Base-by-base conservation (phyloP, 768 basidiomycete genomes). In the Collybia sordida region DNA sequence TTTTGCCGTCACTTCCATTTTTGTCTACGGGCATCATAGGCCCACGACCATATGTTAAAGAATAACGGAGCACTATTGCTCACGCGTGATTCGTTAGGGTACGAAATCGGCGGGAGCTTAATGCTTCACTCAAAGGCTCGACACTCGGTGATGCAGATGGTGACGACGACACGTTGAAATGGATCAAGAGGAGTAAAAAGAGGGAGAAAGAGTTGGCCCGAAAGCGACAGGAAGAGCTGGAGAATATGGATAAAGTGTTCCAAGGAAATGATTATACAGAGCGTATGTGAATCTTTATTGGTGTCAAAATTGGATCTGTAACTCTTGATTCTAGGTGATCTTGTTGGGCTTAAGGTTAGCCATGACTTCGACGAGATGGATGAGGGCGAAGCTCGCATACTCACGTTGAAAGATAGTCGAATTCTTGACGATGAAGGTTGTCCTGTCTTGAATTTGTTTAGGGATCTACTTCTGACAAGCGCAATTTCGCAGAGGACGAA, bases 391-490 rank as follows among this genome's bases (percentile, higher is more conserved):
- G 92, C 91, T 58, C 86, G 86, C 58, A 93, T 99, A 75, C 86
- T 99, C 59, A 99, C 97, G 3, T 75, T 98, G 64, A 97, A 97
- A 82, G 96, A 98, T 64, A 89, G 86, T 62, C 87, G 93, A 38
- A 89, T 99, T 53, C 85, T 99, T 36, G 95, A 94, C 61, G 89
- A 93, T 52, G 94, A 98, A 80, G 95, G 94, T 90, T 58, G 71
- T 55, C n/a, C n/a, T 35, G 4, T 18, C 17, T 1, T 27, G 18
- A 19, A 18, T 36, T 48, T 3, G 17, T 47, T 36, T 22, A 40
- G 53, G 23, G 51, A 27, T 18, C 14, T 11, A 5, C 15, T 39
- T 6, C 7, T 28, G 22, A 45, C 14, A 14, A 24, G 63, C 8
- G 11, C 17, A 1, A 19, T 22, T 41, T 40, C 8, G 27, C 62